These are phyloP conservation scores for Cocos nucifera DNA, from an alignment of 176 grass and related monocot species.

Conservation along the genomic window DNA sequence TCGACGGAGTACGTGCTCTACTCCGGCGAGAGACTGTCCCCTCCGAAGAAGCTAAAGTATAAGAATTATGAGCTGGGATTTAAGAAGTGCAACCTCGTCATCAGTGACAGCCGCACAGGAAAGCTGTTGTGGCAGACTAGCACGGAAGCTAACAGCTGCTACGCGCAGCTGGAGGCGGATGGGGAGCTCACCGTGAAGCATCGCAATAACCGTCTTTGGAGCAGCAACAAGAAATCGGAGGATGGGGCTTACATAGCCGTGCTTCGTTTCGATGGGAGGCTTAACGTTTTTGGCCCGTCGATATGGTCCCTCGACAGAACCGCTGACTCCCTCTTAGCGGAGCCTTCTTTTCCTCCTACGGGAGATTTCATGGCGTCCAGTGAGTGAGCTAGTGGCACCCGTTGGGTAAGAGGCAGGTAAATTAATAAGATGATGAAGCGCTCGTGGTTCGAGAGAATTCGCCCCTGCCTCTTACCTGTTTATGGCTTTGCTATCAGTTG, in stretches of 20 bases:
- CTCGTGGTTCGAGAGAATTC: no score
- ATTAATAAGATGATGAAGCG: no score
- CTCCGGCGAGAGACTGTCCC: not conserved
- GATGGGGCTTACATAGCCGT: not conserved
- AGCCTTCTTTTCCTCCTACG: not conserved
- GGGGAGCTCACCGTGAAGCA: constrained; percentile 8
- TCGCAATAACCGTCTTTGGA: not conserved
- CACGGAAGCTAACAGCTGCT: not conserved
- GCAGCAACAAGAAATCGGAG: not conserved
- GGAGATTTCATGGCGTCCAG: no score
- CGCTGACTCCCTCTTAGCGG: not conserved
- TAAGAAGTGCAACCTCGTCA: not conserved
- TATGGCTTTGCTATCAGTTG: no score
- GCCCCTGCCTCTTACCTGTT: no score
- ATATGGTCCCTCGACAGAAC: not conserved
- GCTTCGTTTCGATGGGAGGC: constrained; percentile 11
- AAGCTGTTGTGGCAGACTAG: constrained; percentile 8
- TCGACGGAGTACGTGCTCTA: not conserved
- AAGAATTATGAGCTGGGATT: constrained; percentile 1
- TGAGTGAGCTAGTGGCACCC: no score
- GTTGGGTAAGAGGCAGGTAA: no score
- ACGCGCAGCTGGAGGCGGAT: not conserved
- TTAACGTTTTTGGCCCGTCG: constrained; percentile 5
- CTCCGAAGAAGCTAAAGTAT: constrained; percentile 6
- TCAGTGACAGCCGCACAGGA: not conserved